A percentile compares a stretch with the other conserved stretches of the same genome.
phyloP scores from a whole-genome alignment of 441 rosid species.

The Francoa sonchifolia region DNA sequence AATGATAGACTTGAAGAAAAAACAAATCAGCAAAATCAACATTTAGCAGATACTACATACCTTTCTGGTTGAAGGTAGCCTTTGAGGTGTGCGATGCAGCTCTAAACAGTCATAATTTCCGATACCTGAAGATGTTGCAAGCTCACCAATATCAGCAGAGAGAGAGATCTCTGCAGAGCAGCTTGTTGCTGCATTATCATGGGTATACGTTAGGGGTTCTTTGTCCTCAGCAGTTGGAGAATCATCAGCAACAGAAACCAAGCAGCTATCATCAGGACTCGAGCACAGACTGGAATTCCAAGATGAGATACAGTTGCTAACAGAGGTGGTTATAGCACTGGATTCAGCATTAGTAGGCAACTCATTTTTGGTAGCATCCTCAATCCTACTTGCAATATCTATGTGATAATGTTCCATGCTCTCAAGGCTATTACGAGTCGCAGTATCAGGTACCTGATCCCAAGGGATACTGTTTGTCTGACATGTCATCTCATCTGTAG shows the following conservation, averaged over 20 bases:
- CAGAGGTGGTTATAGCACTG: constrained; percentile 16
- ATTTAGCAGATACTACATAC: constrained; percentile 20
- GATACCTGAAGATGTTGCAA: constrained; percentile 12
- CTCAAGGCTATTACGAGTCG: constrained; percentile 6
- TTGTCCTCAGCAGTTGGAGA: constrained; percentile 14
- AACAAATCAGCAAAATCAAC: constrained; percentile 9
- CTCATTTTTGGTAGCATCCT: constrained; percentile 20
- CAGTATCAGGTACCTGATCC: constrained; percentile 14
- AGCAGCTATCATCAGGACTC: constrained; percentile 14
- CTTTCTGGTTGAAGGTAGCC: constrained; percentile 56
- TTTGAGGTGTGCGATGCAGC: constrained; percentile 32
- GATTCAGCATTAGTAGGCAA: constrained; percentile 18
- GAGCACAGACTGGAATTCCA: constrained; percentile 10
- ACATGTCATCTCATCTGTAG: constrained; percentile 2
- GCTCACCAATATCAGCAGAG: constrained; percentile 13
- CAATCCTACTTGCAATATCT: constrained; percentile 11
- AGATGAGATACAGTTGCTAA: constrained; percentile 9
- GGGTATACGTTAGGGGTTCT: constrained; percentile 10
- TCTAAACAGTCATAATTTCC: constrained; percentile 17
- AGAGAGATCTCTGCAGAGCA: constrained; percentile 11
- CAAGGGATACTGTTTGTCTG: constrained; percentile 12
- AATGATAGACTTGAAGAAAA: constrained; percentile 7
- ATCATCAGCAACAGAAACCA: constrained; percentile 16
- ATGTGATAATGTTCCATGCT: constrained; percentile 11
- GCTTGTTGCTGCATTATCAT: constrained; percentile 15